phyloP scores from a whole-genome alignment of 768 basidiomycete species.

The Mycena vulgaris region DNA sequence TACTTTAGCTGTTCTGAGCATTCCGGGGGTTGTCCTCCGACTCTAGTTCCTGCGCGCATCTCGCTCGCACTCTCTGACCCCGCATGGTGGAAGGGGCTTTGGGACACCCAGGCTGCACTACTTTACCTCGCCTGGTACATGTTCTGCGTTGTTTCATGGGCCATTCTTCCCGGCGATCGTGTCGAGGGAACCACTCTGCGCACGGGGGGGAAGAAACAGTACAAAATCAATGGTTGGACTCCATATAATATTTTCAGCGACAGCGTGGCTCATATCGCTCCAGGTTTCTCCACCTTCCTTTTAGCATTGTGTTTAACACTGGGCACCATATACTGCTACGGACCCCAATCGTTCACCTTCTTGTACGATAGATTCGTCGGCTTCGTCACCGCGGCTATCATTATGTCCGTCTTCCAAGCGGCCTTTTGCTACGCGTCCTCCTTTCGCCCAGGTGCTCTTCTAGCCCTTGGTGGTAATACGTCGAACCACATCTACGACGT shows the following conservation, averaged over 20 bases:
- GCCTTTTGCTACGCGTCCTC: constrained; percentile 78
- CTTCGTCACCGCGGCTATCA: constrained; percentile 82
- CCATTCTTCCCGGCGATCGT: constrained; percentile 79
- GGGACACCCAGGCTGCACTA: constrained; percentile 84
- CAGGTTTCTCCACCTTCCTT: not conserved
- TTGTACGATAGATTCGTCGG: constrained; percentile 77
- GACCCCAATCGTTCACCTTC: constrained; percentile 87
- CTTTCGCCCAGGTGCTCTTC: constrained; percentile 76
- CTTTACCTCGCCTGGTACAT: constrained; percentile 92
- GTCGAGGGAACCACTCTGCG: constrained; percentile 80
- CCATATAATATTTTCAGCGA: constrained; percentile 86
- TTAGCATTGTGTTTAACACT: constrained; percentile 74
- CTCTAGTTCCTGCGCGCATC: constrained; percentile 60
- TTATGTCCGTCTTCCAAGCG: constrained; percentile 85
- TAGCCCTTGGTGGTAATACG: constrained; percentile 92
- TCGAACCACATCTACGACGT: constrained; percentile 87
- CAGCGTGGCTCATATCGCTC: constrained; percentile 60
- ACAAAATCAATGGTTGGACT: constrained; percentile 93
- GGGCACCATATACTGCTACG: constrained; percentile 80
- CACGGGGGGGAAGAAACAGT: constrained; percentile 81
- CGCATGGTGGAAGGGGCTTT: constrained; percentile 81
- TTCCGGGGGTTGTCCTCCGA: constrained; percentile 78
- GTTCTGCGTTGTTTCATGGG: constrained; percentile 87
- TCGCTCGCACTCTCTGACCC: constrained; percentile 60
- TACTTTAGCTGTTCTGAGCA: constrained; percentile 84